A percentile compares a stretch with the other conserved stretches of the same genome.
Evolutionary conservation across 306 rosid genomes (phyloP).

Genomic region (Casuarina equisetifolia): DNA sequence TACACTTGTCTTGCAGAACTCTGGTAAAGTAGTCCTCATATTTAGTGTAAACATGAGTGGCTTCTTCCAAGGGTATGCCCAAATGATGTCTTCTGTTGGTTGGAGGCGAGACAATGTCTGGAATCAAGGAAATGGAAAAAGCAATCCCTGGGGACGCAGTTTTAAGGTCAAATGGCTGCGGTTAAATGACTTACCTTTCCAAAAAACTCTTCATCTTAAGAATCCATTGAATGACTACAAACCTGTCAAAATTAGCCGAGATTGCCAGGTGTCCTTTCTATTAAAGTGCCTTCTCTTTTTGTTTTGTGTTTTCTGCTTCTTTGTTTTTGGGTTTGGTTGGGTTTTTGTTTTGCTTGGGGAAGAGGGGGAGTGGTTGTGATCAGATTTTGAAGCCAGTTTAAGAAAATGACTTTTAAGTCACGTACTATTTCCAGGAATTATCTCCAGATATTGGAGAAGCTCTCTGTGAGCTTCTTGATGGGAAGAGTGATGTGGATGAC

Average conservation of each 20-base stretch:
- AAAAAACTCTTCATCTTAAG: constrained; percentile 75
- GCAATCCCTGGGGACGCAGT: constrained; percentile 79
- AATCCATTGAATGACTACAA: constrained; percentile 80
- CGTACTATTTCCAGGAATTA: constrained; percentile 56
- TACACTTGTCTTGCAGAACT: constrained; percentile 64
- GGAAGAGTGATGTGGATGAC: constrained; percentile 37
- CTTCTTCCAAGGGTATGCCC: constrained; percentile 83
- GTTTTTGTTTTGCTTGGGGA: neutral
- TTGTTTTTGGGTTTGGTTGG: constrained; percentile 1
- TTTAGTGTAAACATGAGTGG: constrained; percentile 89
- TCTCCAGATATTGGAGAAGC: constrained; percentile 74
- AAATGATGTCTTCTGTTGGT: constrained; percentile 76
- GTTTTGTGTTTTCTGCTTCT: too few relatives aligned
- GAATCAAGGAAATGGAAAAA: constrained; percentile 64
- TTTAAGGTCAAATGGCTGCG: constrained; percentile 76
- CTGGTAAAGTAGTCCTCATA: constrained; percentile 64
- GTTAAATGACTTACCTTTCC: constrained; percentile 70
- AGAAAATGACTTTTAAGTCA: constrained; percentile 24
- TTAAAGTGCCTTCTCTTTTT: neutral
- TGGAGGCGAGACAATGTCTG: constrained; percentile 73
- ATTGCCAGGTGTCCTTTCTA: constrained; percentile 62
- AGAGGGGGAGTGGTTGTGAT: neutral
- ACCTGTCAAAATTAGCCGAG: constrained; percentile 90
- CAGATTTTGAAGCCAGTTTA: constrained; percentile 16
- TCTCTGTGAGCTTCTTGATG: constrained; percentile 78